Conservation (phyloP, 2,329 filamentous ascomycete genomes). For the Cryphonectria carpinicola region DNA sequence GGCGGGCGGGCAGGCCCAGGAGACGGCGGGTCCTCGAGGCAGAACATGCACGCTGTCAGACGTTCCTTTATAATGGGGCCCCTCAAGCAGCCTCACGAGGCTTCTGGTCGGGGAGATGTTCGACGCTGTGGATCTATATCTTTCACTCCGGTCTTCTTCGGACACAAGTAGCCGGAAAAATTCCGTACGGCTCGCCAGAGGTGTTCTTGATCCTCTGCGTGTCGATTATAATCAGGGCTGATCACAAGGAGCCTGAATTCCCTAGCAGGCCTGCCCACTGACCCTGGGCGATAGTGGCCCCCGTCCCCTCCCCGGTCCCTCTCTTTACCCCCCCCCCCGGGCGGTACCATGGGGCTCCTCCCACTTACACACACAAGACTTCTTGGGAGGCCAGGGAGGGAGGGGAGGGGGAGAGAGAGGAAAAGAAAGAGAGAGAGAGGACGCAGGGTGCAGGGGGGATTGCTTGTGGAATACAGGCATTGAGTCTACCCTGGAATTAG, state of each 20-base stretch:
- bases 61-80: not conserved
- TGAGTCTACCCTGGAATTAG: slow-evolving; percentile 43
- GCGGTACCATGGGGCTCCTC: not conserved
- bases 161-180: slow-evolving; percentile 14
- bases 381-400: not conserved
- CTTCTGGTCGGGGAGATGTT: not conserved
- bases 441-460: slow-evolving; percentile 23
- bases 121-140: not conserved
- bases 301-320: not conserved
- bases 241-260: not conserved
- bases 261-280: slow-evolving; percentile 13
- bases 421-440: not conserved
- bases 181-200: slow-evolving; percentile 1
- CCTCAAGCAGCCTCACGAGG: not conserved
- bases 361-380: not conserved
- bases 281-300: slow-evolving; percentile 19
- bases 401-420: not conserved
- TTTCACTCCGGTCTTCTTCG: not conserved
- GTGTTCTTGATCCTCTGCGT: slow-evolving; percentile 4
- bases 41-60: not conserved
- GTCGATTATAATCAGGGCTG: slow-evolving; percentile 5
- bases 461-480: slow-evolving; percentile 38
- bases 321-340: not conserved
- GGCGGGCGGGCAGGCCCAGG: slow-evolving; percentile 1
- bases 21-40: not conserved